Evolutionary conservation across 352 stramenopile genomes (phyloP), one percentile per base, ranked within the genome.

Genomic region (Phytopythium oedochilum): DNA sequence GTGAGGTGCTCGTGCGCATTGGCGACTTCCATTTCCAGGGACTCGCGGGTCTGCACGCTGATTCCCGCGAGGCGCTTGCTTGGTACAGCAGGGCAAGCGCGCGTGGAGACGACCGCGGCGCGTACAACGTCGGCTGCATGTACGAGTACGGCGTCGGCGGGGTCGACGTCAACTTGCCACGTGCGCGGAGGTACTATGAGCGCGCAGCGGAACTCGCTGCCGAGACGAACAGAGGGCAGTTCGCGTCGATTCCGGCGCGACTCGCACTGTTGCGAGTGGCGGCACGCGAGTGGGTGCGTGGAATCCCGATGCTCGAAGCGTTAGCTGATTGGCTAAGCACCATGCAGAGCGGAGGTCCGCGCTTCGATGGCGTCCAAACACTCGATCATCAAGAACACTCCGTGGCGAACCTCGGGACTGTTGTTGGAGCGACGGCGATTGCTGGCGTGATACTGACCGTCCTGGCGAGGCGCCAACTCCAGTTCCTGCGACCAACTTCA

Each of bases 1-100:
- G 63, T 49, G 75, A 94, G 53, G 68, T 71, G 17, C 60, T 89
- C 2, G 67, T 92, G 18, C 77, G 78, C 17, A 81, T 94, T 8
- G 84, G 84, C 44, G 84, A 94, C 54, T 89, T 72, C 40, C 66
- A 90, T 47, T 94, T 85, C 55, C 90, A 92, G 53, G 82, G 82
- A 8, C 55, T 78, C 40, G 78, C 65, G 6, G 74, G 74, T 0
- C 36, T 94, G 14, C 39, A 15, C 0, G 53, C 46, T 22, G 59
- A 83, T 46, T 32, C 62, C 8, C 55, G 55, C 8, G 55, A 68
- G 34, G 84, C 82, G 3, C 47, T 91, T 42, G 56, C 63, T 36
- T 91, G 78, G 79, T 91, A 93, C 60, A 90, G 68, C 36, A 70
- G 78, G 4, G 83, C 78, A 32, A 91, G 83, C 38, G 71, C 75